These are phyloP conservation scores for Microbotryum saponariae DNA, from an alignment of 1,284 basidiomycete species.

Conservation along the genomic window DNA sequence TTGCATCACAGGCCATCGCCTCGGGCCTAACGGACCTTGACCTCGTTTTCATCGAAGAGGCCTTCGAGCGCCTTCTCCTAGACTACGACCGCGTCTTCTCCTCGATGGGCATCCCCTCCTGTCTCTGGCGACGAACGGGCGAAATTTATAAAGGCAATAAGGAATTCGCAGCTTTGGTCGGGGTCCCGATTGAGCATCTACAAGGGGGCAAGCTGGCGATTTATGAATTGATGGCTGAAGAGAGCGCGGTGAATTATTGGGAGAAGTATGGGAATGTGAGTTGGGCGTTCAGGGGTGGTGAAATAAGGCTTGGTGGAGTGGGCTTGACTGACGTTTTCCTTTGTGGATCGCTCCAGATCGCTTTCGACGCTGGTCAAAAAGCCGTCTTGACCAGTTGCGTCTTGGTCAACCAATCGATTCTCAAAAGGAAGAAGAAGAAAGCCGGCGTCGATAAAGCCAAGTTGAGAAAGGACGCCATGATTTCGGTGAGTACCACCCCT, in stretches of 20 bases:
- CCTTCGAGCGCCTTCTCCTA: slow-evolving; percentile 86
- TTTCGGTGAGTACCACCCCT: slow-evolving; percentile 1
- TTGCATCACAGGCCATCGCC: slow-evolving; percentile 60
- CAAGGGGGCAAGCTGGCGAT: slow-evolving; percentile 80
- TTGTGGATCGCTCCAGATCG: slow-evolving; percentile 47
- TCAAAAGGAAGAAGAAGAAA: slow-evolving; percentile 23
- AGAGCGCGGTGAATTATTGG: slow-evolving; percentile 95
- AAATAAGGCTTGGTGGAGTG: neutral
- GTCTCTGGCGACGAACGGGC: slow-evolving; percentile 91
- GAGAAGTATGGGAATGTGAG: slow-evolving; percentile 79
- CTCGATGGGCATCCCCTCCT: slow-evolving; percentile 92
- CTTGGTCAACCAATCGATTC: slow-evolving; percentile 43
- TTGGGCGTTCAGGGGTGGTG: neutral
- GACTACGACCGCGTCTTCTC: slow-evolving; percentile 71
- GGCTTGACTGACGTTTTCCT: no score
- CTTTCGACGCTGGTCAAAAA: slow-evolving; percentile 71
- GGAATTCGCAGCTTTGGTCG: slow-evolving; percentile 72
- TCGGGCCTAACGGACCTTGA: slow-evolving; percentile 88
- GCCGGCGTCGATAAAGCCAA: slow-evolving; percentile 41
- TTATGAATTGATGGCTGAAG: slow-evolving; percentile 94
- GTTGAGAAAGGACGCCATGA: slow-evolving; percentile 25
- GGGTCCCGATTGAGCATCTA: slow-evolving; percentile 42
- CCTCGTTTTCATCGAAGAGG: slow-evolving; percentile 95
- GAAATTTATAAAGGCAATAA: slow-evolving; percentile 98
- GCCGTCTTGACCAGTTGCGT: slow-evolving; percentile 91